phyloP scores from a whole-genome alignment of 306 rosid species.

The Cotoneaster glaucophyllus region DNA sequence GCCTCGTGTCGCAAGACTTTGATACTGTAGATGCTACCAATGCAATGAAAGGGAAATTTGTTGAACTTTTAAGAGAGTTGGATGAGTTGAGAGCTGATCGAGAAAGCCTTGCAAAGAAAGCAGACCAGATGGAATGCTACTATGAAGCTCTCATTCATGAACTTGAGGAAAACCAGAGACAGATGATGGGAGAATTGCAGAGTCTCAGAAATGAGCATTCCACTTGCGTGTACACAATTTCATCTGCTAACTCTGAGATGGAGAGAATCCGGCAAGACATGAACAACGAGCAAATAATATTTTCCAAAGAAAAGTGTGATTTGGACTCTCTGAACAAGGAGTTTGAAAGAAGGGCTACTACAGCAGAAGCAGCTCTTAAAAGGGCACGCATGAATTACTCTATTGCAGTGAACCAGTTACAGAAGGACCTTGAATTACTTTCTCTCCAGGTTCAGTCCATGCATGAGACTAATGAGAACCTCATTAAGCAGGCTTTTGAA shows the following conservation, averaged over 20 bases:
- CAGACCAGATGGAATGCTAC: constrained; percentile 99
- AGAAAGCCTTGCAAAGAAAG: constrained; percentile 73
- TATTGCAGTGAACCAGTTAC: constrained; percentile 88
- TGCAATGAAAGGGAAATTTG: constrained; percentile 59
- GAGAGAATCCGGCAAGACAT: constrained; percentile 71
- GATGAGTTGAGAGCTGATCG: constrained; percentile 80
- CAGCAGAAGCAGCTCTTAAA: constrained; percentile 88
- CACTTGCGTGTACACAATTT: constrained; percentile 71
- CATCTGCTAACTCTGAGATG: constrained; percentile 80
- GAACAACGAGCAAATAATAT: constrained; percentile 58
- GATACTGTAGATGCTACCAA: constrained; percentile 60
- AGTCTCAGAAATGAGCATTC: constrained; percentile 86
- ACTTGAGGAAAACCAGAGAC: constrained; percentile 95
- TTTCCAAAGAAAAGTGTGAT: constrained; percentile 64
- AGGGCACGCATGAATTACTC: constrained; percentile 97
- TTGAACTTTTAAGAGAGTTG: constrained; percentile 78
- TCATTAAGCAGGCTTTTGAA: constrained; percentile 67
- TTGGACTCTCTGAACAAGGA: constrained; percentile 64
- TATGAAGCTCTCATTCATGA: constrained; percentile 97
- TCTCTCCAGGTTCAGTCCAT: constrained; percentile 81
- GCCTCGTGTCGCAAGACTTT: constrained; percentile 50
- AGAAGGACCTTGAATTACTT: constrained; percentile 90
- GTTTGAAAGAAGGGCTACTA: constrained; percentile 77
- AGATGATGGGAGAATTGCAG: constrained; percentile 94
- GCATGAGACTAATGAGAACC: constrained; percentile 90